These are phyloP conservation scores for Abrus precatorius DNA, from an alignment of 306 rosid species.

Conservation along the genomic window DNA sequence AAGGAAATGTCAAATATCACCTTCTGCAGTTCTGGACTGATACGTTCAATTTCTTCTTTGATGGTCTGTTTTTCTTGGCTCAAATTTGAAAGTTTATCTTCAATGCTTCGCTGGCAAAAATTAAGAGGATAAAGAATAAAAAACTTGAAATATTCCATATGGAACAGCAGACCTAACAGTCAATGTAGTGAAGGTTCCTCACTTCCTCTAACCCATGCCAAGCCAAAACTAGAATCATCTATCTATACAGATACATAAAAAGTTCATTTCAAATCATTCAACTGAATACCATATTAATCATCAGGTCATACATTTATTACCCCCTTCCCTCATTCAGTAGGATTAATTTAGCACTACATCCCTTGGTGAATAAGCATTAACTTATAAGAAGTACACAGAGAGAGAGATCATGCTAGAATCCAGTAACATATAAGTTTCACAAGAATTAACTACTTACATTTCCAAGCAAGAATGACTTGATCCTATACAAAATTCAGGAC, in stretches of 20 bases:
- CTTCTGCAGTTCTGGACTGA: constrained; percentile 83
- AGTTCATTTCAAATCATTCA: constrained; percentile 19
- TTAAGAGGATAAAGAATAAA: constrained; percentile 11
- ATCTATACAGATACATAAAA: constrained; percentile 18
- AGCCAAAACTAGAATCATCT: constrained; percentile 36
- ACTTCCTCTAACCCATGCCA: constrained; percentile 16
- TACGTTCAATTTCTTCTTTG: constrained; percentile 78
- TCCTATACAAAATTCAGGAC: neutral
- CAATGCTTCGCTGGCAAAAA: constrained; percentile 78
- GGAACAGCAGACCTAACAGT: constrained; percentile 24
- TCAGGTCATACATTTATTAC: neutral
- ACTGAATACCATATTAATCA: constrained; percentile 31
- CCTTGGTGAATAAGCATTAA: neutral
- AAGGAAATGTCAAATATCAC: constrained; percentile 55
- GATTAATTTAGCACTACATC: constrained; percentile 6
- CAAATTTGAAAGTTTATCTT: constrained; percentile 84
- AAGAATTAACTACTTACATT: neutral
- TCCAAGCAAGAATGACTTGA: neutral
- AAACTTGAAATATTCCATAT: constrained; percentile 41
- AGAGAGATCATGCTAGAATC: constrained; percentile 1
- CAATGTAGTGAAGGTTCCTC: neutral
- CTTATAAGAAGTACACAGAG: neutral
- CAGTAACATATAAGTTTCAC: neutral
- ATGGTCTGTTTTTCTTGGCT: constrained; percentile 72
- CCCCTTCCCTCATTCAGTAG: neutral